Conservation (phyloP, 768 basidiomycete species). For the Calocera cornea region DNA sequence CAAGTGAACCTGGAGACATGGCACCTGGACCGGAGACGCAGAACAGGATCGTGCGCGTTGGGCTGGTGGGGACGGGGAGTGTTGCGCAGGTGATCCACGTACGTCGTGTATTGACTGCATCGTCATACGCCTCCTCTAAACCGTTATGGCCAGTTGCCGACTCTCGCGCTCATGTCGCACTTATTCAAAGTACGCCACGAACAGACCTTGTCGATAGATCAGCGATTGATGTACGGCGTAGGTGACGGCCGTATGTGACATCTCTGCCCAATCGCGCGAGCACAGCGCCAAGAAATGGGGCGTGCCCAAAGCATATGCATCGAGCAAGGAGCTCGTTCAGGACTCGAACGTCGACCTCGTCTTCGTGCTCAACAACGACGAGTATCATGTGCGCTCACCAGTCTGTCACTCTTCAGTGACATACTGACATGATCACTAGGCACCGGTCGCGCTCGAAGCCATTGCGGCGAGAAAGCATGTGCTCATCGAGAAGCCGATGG, state of each 20-base stretch:
- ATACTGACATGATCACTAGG: neutral
- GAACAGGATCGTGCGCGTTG: neutral
- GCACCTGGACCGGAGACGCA: neutral
- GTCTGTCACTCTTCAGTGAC: neutral
- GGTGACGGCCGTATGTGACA: constrained; percentile 7
- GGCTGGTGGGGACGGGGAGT: neutral
- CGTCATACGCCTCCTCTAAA: neutral
- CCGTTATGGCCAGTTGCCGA: constrained; percentile 4
- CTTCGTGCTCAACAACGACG: constrained; percentile 13
- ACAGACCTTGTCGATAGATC: too few species aligned
- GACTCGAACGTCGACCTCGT: constrained; percentile 10
- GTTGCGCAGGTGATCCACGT: constrained; percentile 8
- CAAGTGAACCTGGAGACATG: neutral
- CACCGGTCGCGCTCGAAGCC: constrained; percentile 14
- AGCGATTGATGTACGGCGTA: constrained; percentile 8
- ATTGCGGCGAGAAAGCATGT: constrained; percentile 18
- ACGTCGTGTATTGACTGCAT: neutral
- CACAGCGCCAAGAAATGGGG: neutral
- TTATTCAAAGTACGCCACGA: constrained; percentile 9
- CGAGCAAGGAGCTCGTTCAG: constrained; percentile 8
- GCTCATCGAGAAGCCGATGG: constrained; percentile 24
- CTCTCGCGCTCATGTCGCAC: constrained; percentile 10
- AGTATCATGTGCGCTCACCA: constrained; percentile 14
- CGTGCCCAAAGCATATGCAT: neutral
- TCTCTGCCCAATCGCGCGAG: neutral